phyloP scores from a whole-genome alignment of 768 basidiomycete genomes.

The Lyophyllum atratum region DNA sequence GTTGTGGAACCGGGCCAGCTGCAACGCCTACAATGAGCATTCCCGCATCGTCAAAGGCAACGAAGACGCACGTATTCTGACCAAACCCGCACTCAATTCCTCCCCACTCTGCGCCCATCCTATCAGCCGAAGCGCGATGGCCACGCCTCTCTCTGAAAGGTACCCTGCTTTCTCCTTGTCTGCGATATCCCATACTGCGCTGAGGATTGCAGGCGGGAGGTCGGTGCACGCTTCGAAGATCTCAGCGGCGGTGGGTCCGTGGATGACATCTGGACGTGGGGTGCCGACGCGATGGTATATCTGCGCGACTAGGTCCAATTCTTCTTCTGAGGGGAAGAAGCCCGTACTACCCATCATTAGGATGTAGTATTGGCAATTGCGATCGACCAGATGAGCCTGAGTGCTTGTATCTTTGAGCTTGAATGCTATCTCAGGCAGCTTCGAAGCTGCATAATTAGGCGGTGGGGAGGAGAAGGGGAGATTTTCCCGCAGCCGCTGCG shows the following conservation, averaged over 20 bases:
- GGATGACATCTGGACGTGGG: conserved; percentile 22
- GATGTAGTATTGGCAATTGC: neutral
- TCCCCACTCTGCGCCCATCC: conserved; percentile 64
- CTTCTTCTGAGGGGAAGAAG: conserved; percentile 27
- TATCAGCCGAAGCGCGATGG: conserved; percentile 61
- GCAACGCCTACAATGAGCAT: conserved; percentile 9
- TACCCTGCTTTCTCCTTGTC: conserved; percentile 61
- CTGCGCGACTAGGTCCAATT: conserved; percentile 27
- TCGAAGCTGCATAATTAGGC: neutral
- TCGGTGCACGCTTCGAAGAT: conserved; percentile 53
- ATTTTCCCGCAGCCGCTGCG: neutral
- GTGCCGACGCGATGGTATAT: conserved; percentile 29
- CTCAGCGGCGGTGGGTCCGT: conserved; percentile 51
- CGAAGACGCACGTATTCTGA: conserved; percentile 45
- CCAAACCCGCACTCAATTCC: conserved; percentile 38
- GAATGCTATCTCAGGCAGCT: neutral
- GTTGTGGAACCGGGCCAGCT: conserved; percentile 55
- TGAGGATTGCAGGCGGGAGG: conserved; percentile 54
- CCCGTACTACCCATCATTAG: conserved; percentile 10
- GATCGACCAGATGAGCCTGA: neutral
- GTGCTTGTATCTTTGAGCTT: neutral
- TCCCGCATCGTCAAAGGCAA: neutral
- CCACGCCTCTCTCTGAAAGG: conserved; percentile 55
- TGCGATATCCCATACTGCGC: conserved; percentile 65
- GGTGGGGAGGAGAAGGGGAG: neutral